Percentiles rank a stretch among this genome's conserved stretches.
Conservation (phyloP, 2,329 filamentous ascomycete genomes). For the Scytalidium lignicola region DNA sequence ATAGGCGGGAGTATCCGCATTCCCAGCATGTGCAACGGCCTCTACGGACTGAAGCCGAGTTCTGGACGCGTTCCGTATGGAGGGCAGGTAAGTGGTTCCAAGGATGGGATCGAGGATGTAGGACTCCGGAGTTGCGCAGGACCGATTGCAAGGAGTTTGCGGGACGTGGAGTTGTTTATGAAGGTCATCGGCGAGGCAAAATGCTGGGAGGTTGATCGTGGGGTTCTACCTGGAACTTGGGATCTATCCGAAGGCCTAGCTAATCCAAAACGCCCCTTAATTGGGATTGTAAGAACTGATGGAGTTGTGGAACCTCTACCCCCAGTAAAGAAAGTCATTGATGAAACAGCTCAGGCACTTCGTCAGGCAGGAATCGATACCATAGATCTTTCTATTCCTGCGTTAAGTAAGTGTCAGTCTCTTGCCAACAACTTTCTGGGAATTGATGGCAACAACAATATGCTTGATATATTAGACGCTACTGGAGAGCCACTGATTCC, state of each 20-base stretch:
- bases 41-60: slow-evolving; percentile 47
- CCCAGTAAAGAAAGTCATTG: slow-evolving; percentile 39
- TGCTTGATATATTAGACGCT: slow-evolving; percentile 51
- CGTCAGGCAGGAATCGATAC: slow-evolving; percentile 45
- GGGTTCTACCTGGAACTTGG: slow-evolving; percentile 38
- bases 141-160: slow-evolving; percentile 40
- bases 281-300: slow-evolving; percentile 46
- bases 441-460: slow-evolving; percentile 49
- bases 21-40: slow-evolving; percentile 43
- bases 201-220: slow-evolving; percentile 42
- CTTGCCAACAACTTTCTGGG: slow-evolving; percentile 54
- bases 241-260: slow-evolving; percentile 19
- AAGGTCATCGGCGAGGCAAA: slow-evolving; percentile 45
- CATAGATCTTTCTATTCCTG: slow-evolving; percentile 50
- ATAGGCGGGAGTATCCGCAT: slow-evolving; percentile 43
- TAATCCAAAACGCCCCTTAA: slow-evolving; percentile 23
- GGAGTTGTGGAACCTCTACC: slow-evolving; percentile 46
- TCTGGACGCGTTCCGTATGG: slow-evolving; percentile 35
- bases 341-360: slow-evolving; percentile 37
- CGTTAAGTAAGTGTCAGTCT: slow-evolving; percentile 49
- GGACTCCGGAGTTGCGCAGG: slow-evolving; percentile 43
- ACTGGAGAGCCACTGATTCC: slow-evolving; percentile 53
- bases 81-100: slow-evolving; percentile 39
- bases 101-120: slow-evolving; percentile 46
- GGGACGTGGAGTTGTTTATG: slow-evolving; percentile 43